These are phyloP conservation scores for Myxozyma monticola DNA, from an alignment of 805 yeast genomes.

Conservation along the genomic window DNA sequence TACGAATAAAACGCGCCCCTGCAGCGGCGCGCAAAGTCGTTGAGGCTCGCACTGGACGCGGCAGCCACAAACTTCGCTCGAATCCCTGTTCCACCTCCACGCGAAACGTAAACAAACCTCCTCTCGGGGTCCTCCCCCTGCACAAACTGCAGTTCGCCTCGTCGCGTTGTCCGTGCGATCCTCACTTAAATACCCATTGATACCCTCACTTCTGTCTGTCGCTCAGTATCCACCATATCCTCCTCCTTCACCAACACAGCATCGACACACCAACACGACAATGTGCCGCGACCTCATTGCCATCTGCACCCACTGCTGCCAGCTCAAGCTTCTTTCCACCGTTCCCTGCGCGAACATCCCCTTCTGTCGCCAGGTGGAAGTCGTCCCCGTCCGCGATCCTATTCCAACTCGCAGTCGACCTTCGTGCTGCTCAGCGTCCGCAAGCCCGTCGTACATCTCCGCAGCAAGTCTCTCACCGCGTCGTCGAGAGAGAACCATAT, in stretches of 20 bases:
- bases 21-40: too few species aligned
- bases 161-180: neutral
- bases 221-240: neutral
- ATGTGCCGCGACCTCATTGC: constrained; percentile 17
- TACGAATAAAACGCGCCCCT: too few species aligned
- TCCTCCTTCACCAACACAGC: neutral
- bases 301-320: constrained; percentile 4
- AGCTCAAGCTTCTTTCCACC: constrained; percentile 5
- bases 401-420: too few species aligned
- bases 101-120: neutral
- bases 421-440: too few species aligned
- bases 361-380: constrained; percentile 10
- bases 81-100: too few species aligned
- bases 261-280: too few species aligned
- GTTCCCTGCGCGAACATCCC: constrained; percentile 15
- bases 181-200: neutral
- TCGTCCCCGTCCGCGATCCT: too few species aligned
- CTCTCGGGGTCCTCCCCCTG: neutral
- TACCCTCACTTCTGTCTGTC: neutral
- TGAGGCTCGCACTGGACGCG: too few species aligned
- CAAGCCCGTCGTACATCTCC: too few species aligned
- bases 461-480: too few species aligned
- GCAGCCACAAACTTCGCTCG: too few species aligned
- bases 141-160: neutral
- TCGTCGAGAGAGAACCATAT: too few species aligned